Base-by-base conservation (phyloP, 176 grass and related monocot species). In the Chloris gayana region DNA sequence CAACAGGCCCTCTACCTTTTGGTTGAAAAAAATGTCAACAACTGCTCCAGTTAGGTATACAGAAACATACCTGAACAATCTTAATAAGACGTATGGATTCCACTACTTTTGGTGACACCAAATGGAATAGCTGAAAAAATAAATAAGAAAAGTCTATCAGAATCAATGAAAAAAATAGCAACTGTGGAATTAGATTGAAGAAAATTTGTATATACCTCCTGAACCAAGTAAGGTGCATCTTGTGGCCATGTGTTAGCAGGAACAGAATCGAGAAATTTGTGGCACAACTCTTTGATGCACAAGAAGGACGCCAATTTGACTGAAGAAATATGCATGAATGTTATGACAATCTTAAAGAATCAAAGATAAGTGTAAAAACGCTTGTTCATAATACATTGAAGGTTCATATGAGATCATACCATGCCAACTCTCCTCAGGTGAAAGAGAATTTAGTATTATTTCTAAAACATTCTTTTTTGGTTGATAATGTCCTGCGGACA, bases 261-360 rank as follows among this genome's bases (percentile, higher is more conserved):
- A 88, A 71, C 45, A 35, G 85, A 69, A 77, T 53, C 73, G 45
- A 75, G 72, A 62, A 98, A 84, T 72, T 91, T 94, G 67, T 70
- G 74, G 91, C 89, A 94, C 80, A 94, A 71, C 78, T 94, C 95
- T 81, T 87, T 94, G 74, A 98, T 85, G 80, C 91, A 92, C 53
- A 77, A 94, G 85, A 98, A 98, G 7, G 69, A 89, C 9, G 95
- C 91, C 77, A 94, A 83, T 78, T 98, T 98, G 85, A 94, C 95
- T 98, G 37, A 47, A 91, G 49, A 89, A 47, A 26, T 19, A 70
- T 56, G 35, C 39, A 86, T 64, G 64, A 0, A 75, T 79, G 82
- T 64, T 32, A 75, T 72, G 12, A 26, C 25, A 74, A 79, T 29
- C 75, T 46, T 72, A 51, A 86, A 84, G 61, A 56, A 84, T 81